Evolutionary conservation across 164 flowering plant species (phyloP), one percentile per base, ranked within the genome.

Genomic region (Tinospora cordifolia): DNA sequence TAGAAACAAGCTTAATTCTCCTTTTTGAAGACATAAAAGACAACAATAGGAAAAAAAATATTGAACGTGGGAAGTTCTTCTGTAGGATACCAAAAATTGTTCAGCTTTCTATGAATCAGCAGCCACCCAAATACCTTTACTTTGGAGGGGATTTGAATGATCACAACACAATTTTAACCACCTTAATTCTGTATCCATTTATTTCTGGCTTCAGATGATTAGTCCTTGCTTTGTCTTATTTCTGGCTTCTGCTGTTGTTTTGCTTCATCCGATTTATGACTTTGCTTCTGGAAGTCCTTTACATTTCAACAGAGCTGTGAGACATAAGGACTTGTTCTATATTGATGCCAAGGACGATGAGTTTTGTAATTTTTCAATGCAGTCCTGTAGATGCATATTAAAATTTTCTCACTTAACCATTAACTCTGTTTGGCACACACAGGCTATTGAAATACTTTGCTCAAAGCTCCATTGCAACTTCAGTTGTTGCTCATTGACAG

Each of bases 381-480:
- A n/a, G n/a, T 13, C 40, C 3, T 62, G 17, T 60, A 19, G 62
- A 19, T 73, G 17, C 22, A 17, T 44, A 9, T 65, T 71, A 40
- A 24, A 68, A 24, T 34, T 39, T 46, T 47, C 46, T 66, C 15
- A 9, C 40, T 62, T 65, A 62, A 36, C 36, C 1, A 12, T n/a
- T 44, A 49, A 70, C 21, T 41, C 66, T 40, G 59, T 71, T 51
- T 74, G 57, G 68, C 63, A 44, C 51, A 1, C 74, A 25, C 60
- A 94, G 99, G 89, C 92, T 58, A 88, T 92, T 82, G 97, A 95
- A 77, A 91, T 54, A 94, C 97, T 78, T 75, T 95, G 49, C 97
- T 98, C 26, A 89, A 84, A 82, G 96, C 96, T 46, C 99, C 99
- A 39, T 90, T 90, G 49, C 98, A 95, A 73, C 97, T 63, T 77